Conservation (phyloP, 768 basidiomycete genomes). For the Leccinum uliginosum region DNA sequence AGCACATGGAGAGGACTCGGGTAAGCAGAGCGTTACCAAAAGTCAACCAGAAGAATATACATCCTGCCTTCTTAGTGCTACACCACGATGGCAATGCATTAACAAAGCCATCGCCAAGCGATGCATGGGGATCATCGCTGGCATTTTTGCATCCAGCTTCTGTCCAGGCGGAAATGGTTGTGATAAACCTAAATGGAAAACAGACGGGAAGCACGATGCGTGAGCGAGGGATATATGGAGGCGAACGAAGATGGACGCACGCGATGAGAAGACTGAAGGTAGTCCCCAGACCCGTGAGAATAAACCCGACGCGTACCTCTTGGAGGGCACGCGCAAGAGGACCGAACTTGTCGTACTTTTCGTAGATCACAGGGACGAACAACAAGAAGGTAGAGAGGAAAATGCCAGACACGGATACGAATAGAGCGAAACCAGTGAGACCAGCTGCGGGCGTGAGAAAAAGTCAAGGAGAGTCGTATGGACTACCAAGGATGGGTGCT, state of each 20-base stretch:
- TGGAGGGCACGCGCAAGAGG: slow-evolving; percentile 76
- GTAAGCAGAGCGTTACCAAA: slow-evolving; percentile 47
- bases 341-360: slow-evolving; percentile 79
- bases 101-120: slow-evolving; percentile 61
- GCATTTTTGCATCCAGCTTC: slow-evolving; percentile 86
- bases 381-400: slow-evolving; percentile 71
- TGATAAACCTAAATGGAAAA: slow-evolving; percentile 51
- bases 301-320: slow-evolving; percentile 80
- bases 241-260: slow-evolving; percentile 40
- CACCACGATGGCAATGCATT: slow-evolving; percentile 78
- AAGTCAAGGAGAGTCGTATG: slow-evolving; percentile 11
- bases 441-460: slow-evolving; percentile 53
- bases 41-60: slow-evolving; percentile 85
- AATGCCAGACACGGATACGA: slow-evolving; percentile 70
- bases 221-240: slow-evolving; percentile 12
- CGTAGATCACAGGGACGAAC: slow-evolving; percentile 72
- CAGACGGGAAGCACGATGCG: neutral
- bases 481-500: slow-evolving; percentile 30
- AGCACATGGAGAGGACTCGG: neutral
- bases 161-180: slow-evolving; percentile 84
- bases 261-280: slow-evolving; percentile 69
- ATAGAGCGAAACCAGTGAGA: slow-evolving; percentile 80
- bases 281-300: slow-evolving; percentile 70
- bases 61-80: slow-evolving; percentile 85
- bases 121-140: slow-evolving; percentile 73